Evolutionary conservation across 768 basidiomycete genomes (phyloP).

Genomic region (Psilocybe tampanensis): DNA sequence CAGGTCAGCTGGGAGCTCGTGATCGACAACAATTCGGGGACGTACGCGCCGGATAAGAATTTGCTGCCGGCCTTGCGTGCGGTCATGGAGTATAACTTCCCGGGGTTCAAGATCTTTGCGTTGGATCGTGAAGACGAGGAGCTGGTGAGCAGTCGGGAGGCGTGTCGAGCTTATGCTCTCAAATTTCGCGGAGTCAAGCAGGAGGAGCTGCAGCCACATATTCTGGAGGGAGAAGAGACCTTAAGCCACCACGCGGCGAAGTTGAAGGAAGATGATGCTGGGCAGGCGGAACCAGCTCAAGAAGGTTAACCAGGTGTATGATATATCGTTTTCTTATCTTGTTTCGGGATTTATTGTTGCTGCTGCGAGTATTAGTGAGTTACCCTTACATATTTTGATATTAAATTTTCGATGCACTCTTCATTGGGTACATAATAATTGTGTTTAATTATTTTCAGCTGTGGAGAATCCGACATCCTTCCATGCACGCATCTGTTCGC

Average conservation of each 20-base stretch:
- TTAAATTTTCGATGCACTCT: no score
- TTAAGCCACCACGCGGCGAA: slow-evolving; percentile 26
- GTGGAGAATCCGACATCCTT: slow-evolving; percentile 59
- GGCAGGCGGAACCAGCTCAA: no score
- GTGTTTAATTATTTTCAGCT: slow-evolving; percentile 29
- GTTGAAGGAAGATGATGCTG: not conserved
- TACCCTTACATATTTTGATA: no score
- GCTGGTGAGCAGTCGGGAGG: slow-evolving; percentile 61
- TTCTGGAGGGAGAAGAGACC: slow-evolving; percentile 54
- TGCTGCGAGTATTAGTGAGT: no score
- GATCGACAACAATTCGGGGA: slow-evolving; percentile 86
- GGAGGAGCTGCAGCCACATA: slow-evolving; percentile 69
- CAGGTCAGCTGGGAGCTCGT: slow-evolving; percentile 78
- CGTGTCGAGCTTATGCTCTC: slow-evolving; percentile 68
- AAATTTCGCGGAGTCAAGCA: slow-evolving; percentile 57
- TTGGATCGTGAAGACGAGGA: slow-evolving; percentile 57
- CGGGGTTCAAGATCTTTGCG: slow-evolving; percentile 58
- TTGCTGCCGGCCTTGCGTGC: slow-evolving; percentile 63
- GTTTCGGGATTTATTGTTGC: no score
- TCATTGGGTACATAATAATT: no score
- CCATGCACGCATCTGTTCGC: slow-evolving; percentile 56
- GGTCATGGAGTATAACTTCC: slow-evolving; percentile 75
- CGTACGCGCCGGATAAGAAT: slow-evolving; percentile 72
- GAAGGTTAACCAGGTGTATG: no score
- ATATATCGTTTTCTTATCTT: no score